phyloP scores from a whole-genome alignment of 495 filamentous ascomycete species.

The Aspergillus mulundensis region DNA sequence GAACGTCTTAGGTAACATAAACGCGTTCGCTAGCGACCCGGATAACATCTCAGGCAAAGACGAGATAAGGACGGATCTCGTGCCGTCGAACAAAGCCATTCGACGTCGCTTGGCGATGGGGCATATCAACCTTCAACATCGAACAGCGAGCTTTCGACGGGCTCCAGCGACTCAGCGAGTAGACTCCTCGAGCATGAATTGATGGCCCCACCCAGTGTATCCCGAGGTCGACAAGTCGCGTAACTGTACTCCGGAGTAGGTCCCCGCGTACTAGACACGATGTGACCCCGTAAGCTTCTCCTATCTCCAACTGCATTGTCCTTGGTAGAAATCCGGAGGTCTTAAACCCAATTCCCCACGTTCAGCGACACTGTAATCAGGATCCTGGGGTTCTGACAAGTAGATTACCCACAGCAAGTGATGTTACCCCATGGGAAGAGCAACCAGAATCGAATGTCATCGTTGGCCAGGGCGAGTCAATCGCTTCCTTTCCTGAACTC shows the following conservation, averaged over 20 bases:
- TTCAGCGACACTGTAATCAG: not conserved
- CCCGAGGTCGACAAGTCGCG: not conserved
- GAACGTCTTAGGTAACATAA: constrained; percentile 24
- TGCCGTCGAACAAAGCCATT: not conserved
- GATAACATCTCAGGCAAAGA: not conserved
- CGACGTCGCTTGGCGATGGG: not conserved
- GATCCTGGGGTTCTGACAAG: not conserved
- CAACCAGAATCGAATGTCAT: not conserved
- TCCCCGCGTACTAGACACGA: not conserved
- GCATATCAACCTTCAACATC: not conserved
- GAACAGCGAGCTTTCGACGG: not conserved
- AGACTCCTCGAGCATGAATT: not conserved
- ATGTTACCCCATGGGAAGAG: constrained; percentile 3
- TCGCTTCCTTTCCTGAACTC: not conserved
- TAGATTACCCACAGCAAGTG: not conserved
- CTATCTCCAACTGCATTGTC: not conserved
- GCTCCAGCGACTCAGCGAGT: not conserved
- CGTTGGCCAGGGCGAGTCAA: not conserved
- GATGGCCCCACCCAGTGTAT: not conserved
- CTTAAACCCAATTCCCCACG: not conserved
- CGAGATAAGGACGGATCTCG: constrained; percentile 9
- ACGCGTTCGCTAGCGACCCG: constrained; percentile 2
- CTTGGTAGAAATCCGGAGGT: no score
- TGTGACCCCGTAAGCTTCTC: not conserved
- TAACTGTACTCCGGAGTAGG: not conserved